Evolutionary conservation across 2,329 filamentous ascomycete species (phyloP).

Genomic region (Byssothecium circinans): DNA sequence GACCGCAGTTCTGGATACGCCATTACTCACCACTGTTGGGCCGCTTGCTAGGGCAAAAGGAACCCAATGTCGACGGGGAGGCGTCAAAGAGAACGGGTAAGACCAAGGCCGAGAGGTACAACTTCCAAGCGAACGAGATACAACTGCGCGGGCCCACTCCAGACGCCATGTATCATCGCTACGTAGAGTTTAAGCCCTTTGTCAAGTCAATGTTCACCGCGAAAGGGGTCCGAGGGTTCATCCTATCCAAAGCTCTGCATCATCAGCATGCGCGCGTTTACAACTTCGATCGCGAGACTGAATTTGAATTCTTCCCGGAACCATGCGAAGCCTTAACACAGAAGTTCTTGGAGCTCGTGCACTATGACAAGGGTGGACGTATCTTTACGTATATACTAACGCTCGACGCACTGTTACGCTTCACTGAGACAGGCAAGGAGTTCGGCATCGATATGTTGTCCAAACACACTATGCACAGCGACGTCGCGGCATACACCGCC

Average conservation of each 20-base stretch:
- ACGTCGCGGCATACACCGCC: conserved; percentile 88
- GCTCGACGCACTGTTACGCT: conserved; percentile 81
- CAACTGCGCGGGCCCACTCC: conserved; percentile 85
- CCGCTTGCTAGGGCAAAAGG: conserved; percentile 68
- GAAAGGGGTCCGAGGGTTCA: conserved; percentile 73
- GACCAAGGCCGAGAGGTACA: conserved; percentile 67
- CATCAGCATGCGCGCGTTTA: conserved; percentile 89
- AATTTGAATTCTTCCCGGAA: conserved; percentile 67
- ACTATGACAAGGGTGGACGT: conserved; percentile 82
- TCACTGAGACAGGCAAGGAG: conserved; percentile 94
- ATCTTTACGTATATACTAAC: conserved; percentile 93
- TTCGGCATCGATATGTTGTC: conserved; percentile 91
- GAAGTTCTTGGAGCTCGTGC: conserved; percentile 81
- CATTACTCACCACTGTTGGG: conserved; percentile 91
- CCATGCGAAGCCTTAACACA: conserved; percentile 71
- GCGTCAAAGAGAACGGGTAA: conserved; percentile 45
- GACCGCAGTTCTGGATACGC: conserved; percentile 74
- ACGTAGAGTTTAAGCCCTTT: conserved; percentile 89
- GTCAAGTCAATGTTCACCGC: conserved; percentile 86
- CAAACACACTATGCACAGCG: conserved; percentile 96
- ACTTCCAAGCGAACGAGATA: conserved; percentile 92
- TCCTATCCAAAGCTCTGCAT: conserved; percentile 83
- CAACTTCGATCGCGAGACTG: conserved; percentile 78
- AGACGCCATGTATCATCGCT: conserved; percentile 80
- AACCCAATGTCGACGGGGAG: conserved; percentile 48